These are phyloP conservation scores for Botrytis byssoidea DNA, from an alignment of 2,329 filamentous ascomycete species.

Conservation along the genomic window DNA sequence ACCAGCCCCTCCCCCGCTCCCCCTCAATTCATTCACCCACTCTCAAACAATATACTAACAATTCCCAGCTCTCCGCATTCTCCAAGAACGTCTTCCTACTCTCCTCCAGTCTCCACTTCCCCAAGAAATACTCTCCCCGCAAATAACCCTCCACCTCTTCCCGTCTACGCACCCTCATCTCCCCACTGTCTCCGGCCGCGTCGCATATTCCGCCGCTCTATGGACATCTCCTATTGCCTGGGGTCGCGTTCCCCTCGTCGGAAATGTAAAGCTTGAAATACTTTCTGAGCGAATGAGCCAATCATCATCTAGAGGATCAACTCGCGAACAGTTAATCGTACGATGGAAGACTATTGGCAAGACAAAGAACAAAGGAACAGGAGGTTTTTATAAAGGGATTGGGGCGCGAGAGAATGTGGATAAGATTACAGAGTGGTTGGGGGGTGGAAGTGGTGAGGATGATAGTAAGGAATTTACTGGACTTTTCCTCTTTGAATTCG, in stretches of 20 bases:
- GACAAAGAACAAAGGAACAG: slow-evolving; percentile 43
- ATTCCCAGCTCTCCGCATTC: slow-evolving; percentile 56
- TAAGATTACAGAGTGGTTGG: slow-evolving; percentile 49
- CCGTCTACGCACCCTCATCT: slow-evolving; percentile 81
- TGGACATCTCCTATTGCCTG: slow-evolving; percentile 97
- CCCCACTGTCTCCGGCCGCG: slow-evolving; percentile 84
- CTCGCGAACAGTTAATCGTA: slow-evolving; percentile 81
- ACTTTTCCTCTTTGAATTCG: slow-evolving; percentile 94
- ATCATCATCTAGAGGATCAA: slow-evolving; percentile 23
- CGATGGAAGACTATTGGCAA: slow-evolving; percentile 75
- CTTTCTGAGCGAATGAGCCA: slow-evolving; percentile 78
- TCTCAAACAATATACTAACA: slow-evolving; percentile 20
- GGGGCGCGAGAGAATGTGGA: slow-evolving; percentile 49
- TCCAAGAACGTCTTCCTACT: slow-evolving; percentile 65
- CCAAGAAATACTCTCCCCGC: slow-evolving; percentile 72
- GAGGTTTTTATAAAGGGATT: slow-evolving; percentile 46
- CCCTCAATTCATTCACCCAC: not conserved
- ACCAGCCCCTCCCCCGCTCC: slow-evolving; percentile 17
- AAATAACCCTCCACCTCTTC: slow-evolving; percentile 69
- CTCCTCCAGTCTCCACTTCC: slow-evolving; percentile 66
- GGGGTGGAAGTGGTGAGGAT: slow-evolving; percentile 51
- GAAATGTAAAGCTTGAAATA: slow-evolving; percentile 85
- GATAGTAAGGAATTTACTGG: slow-evolving; percentile 80
- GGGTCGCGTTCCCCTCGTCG: slow-evolving; percentile 87
- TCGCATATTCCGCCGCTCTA: slow-evolving; percentile 87